Evolutionary conservation across 192 early-diverging fungal species (phyloP).

Genomic region (Mortierella antarctica): DNA sequence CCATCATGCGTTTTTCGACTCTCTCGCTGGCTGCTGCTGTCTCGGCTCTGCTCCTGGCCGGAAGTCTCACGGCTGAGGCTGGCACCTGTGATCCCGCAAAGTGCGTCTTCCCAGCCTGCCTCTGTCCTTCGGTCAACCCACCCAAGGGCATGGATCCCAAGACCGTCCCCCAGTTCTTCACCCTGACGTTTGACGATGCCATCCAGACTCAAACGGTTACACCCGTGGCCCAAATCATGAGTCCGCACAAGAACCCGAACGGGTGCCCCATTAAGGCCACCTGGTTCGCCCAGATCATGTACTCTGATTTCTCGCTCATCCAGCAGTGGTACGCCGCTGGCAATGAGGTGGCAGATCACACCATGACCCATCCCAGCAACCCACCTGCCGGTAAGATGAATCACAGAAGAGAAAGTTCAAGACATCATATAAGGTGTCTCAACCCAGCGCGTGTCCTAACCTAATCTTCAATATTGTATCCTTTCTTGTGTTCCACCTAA

Average conservation of each 20-base stretch:
- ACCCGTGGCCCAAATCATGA: conserved; percentile 18
- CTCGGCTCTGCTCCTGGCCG: conserved; percentile 18
- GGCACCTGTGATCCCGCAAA: conserved; percentile 58
- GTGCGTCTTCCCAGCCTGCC: conserved; percentile 63
- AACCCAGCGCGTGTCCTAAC: too few relatives aligned
- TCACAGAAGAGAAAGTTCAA: neutral
- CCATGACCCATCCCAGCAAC: conserved; percentile 59
- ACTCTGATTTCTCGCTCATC: conserved; percentile 70
- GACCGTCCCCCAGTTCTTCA: conserved; percentile 67
- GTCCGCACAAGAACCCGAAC: conserved; percentile 56
- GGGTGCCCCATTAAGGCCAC: conserved; percentile 68
- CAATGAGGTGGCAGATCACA: conserved; percentile 74
- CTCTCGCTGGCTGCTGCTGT: conserved; percentile 36
- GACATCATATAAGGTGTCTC: neutral
- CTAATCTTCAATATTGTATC: neutral
- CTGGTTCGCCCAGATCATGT: conserved; percentile 70
- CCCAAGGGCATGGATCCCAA: conserved; percentile 60
- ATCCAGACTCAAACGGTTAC: conserved; percentile 55
- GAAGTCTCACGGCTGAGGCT: conserved; percentile 12
- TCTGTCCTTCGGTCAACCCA: conserved; percentile 60
- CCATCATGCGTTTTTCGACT: conserved; percentile 35
- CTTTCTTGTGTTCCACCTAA: neutral
- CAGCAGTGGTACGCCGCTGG: conserved; percentile 70
- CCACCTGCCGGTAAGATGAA: conserved; percentile 39
- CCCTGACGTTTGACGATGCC: conserved; percentile 74